Percentiles rank a stretch among this genome's conserved stretches.
These are phyloP conservation scores for Gloeostereum incarnatum DNA, from an alignment of 768 basidiomycete species.

Conservation along the genomic window DNA sequence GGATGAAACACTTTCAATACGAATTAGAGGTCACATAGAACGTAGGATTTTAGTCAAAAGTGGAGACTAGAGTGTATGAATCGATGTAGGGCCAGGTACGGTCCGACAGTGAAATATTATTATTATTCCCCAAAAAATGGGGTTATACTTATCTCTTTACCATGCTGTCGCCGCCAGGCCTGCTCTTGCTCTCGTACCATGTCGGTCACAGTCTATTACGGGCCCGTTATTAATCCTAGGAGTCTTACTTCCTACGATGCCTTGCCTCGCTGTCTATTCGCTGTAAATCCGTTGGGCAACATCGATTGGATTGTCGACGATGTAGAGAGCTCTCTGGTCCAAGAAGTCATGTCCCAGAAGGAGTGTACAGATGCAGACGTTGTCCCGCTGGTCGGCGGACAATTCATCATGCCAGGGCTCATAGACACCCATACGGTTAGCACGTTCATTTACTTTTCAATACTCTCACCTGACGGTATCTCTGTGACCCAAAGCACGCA, in stretches of 20 bases:
- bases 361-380: slow-evolving; percentile 37
- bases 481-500: slow-evolving; percentile 45
- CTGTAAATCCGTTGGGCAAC: slow-evolving; percentile 35
- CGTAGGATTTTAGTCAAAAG: too few relatives aligned
- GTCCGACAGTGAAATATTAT: too few relatives aligned
- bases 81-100: too few relatives aligned
- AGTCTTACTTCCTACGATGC: slow-evolving; percentile 25
- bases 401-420: slow-evolving; percentile 82
- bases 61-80: too few relatives aligned
- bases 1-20: too few relatives aligned
- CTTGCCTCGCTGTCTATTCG: slow-evolving; percentile 36
- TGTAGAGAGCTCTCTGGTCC: slow-evolving; percentile 36
- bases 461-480: not conserved
- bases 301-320: slow-evolving; percentile 69
- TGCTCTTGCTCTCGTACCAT: too few relatives aligned
- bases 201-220: slow-evolving; percentile 40
- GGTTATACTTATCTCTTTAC: too few relatives aligned
- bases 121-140: too few relatives aligned
- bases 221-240: slow-evolving; percentile 37
- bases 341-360: slow-evolving; percentile 39
- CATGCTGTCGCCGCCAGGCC: too few relatives aligned
- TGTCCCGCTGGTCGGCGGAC: slow-evolving; percentile 33
- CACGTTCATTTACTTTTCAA: not conserved
- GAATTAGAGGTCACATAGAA: too few relatives aligned
- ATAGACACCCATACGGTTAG: slow-evolving; percentile 88